Evolutionary conservation across 352 stramenopile genomes (phyloP).

Genomic region (Thalassiosira delicatula): DNA sequence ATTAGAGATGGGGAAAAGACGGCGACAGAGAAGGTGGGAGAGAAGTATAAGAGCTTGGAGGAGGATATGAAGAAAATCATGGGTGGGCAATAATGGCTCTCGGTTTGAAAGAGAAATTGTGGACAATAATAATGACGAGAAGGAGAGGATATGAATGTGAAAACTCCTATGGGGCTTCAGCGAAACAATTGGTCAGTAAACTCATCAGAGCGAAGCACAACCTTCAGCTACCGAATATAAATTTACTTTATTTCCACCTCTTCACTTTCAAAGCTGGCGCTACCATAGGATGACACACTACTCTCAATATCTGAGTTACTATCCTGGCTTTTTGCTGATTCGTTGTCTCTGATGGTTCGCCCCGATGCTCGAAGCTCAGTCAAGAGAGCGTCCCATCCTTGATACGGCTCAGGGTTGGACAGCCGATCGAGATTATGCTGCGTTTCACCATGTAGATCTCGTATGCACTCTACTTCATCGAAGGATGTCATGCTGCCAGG

Average conservation of each 20-base stretch:
- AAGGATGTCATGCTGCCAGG: conserved; percentile 22
- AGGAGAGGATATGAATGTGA: no score
- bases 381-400: conserved; percentile 23
- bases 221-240: no score
- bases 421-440: no score
- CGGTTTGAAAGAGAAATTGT: no score
- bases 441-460: background rate
- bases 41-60: conserved; percentile 79
- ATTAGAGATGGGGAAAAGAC: conserved; percentile 69
- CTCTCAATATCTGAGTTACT: background rate
- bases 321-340: conserved; percentile 6
- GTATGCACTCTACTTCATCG: conserved; percentile 24
- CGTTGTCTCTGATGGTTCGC: conserved; percentile 6
- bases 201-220: no score
- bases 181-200: no score
- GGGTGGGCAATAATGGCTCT: no score
- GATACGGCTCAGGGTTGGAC: background rate
- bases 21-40: conserved; percentile 64
- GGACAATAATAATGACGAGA: no score
- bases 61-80: conserved; percentile 74
- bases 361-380: conserved; percentile 14
- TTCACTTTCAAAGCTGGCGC: conserved; percentile 10
- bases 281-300: conserved; percentile 16
- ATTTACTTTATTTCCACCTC: background rate
- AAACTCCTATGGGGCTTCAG: no score